A percentile compares a stretch with the other conserved stretches of the same genome.
phyloP scores from a whole-genome alignment of 1,284 basidiomycete genomes.

The Serendipita sp. region DNA sequence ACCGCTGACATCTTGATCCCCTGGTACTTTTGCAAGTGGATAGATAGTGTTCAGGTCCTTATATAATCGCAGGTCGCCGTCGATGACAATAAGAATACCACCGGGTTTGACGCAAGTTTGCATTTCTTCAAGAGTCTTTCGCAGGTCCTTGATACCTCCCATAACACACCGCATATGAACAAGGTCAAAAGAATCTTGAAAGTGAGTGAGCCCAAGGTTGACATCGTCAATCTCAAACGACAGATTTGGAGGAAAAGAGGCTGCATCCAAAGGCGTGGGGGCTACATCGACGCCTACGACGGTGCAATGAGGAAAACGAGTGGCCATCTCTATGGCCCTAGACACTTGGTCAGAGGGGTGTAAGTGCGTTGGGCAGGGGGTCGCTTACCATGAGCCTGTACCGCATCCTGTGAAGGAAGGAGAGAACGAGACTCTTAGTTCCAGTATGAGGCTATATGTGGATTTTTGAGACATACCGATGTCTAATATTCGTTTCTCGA shows the following conservation, averaged over 20 bases:
- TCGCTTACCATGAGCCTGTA: not conserved
- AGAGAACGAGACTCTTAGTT: too few relatives aligned
- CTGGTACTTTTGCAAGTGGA: not conserved
- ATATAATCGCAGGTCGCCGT: not conserved
- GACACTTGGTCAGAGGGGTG: not conserved
- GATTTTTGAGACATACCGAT: not conserved
- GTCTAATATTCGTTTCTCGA: not conserved
- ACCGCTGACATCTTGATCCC: not conserved
- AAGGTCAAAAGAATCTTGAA: not conserved
- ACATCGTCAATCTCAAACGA: constrained; percentile 4
- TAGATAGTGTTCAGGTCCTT: not conserved
- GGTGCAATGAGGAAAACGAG: not conserved
- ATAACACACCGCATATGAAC: not conserved
- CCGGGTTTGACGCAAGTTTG: not conserved
- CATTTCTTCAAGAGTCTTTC: not conserved
- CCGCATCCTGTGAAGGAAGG: not conserved
- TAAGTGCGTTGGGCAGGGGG: not conserved
- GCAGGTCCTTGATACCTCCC: not conserved
- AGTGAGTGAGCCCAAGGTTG: not conserved
- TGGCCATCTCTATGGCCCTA: not conserved
- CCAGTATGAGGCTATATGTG: not conserved
- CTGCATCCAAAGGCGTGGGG: not conserved
- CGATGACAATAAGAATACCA: not conserved
- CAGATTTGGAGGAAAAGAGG: not conserved
- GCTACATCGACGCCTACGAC: not conserved